Percentiles rank a stretch among this genome's conserved stretches.
These are phyloP conservation scores for Fusarium burgessii DNA, from an alignment of 2,329 filamentous ascomycete species.

Conservation along the genomic window DNA sequence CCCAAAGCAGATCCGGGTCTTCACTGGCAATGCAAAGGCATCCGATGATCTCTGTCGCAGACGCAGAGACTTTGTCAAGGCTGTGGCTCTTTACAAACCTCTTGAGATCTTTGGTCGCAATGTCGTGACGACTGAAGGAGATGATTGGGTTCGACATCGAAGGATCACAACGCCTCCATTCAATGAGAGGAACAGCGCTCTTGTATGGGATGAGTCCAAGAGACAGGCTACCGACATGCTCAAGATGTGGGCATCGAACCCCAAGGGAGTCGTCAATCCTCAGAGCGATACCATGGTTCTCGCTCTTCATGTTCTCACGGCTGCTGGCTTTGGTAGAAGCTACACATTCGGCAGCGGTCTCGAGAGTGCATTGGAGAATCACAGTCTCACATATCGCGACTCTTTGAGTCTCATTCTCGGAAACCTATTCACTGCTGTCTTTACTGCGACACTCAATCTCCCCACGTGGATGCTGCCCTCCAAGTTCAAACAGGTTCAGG, in stretches of 20 bases:
- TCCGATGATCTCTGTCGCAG: conserved; percentile 33
- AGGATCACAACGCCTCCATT: conserved; percentile 38
- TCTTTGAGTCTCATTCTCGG: conserved; percentile 30
- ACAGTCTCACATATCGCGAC: conserved; percentile 36
- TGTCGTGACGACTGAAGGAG: conserved; percentile 38
- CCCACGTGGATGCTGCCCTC: conserved; percentile 21
- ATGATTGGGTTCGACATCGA: conserved; percentile 37
- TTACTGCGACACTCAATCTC: conserved; percentile 33
- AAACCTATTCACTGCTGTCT: conserved; percentile 33
- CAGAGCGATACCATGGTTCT: conserved; percentile 37
- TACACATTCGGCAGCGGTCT: conserved; percentile 31
- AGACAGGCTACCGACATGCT: conserved; percentile 36
- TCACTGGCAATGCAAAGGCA: conserved; percentile 35
- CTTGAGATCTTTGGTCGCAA: conserved; percentile 40
- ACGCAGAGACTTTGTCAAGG: conserved; percentile 37
- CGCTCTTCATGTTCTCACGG: conserved; percentile 38
- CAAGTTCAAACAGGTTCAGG: conserved; percentile 36
- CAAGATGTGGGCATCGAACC: conserved; percentile 27
- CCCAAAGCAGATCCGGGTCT: conserved; percentile 38
- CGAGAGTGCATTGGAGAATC: conserved; percentile 17
- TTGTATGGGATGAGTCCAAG: conserved; percentile 38
- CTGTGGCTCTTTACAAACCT: conserved; percentile 35
- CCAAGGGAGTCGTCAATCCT: conserved; percentile 24
- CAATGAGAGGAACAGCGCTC: conserved; percentile 37
- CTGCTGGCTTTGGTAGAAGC: conserved; percentile 37